These are phyloP conservation scores for Candida fluviatilis DNA, from an alignment of 805 yeast genomes.

Conservation along the genomic window DNA sequence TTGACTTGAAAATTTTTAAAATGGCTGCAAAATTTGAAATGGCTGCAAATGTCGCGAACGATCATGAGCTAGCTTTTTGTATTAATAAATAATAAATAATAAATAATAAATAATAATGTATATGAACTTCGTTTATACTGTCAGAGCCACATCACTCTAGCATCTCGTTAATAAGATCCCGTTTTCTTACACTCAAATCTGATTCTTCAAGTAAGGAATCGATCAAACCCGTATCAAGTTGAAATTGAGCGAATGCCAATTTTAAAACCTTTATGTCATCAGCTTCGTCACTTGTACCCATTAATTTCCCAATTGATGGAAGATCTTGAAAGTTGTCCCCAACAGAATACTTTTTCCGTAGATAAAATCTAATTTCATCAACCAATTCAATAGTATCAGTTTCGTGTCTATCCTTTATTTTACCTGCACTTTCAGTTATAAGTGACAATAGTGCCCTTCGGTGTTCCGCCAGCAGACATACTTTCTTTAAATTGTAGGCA, in stretches of 20 bases:
- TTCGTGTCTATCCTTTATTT: conserved; percentile 60
- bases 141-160: no score
- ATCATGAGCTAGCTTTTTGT: no score
- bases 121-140: no score
- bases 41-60: no score
- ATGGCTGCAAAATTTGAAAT: no score
- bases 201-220: background rate
- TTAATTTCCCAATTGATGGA: conserved; percentile 17
- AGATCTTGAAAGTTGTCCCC: conserved; percentile 22
- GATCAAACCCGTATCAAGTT: background rate
- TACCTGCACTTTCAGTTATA: conserved; percentile 44
- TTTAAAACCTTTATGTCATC: background rate
- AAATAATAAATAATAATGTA: no score
- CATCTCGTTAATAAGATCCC: no score
- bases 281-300: background rate
- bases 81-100: no score
- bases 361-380: conserved; percentile 70
- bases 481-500: conserved; percentile 42
- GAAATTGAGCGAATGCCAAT: background rate
- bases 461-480: conserved; percentile 32
- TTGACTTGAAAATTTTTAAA: no score
- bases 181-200: no score
- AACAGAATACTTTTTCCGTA: conserved; percentile 37
- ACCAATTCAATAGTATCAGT: conserved; percentile 77
- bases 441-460: conserved; percentile 14